A percentile compares a stretch with the other conserved stretches of the same genome.
phyloP scores from a whole-genome alignment of 1,284 basidiomycete genomes.

The Apiotrichum mycotoxinovorans region DNA sequence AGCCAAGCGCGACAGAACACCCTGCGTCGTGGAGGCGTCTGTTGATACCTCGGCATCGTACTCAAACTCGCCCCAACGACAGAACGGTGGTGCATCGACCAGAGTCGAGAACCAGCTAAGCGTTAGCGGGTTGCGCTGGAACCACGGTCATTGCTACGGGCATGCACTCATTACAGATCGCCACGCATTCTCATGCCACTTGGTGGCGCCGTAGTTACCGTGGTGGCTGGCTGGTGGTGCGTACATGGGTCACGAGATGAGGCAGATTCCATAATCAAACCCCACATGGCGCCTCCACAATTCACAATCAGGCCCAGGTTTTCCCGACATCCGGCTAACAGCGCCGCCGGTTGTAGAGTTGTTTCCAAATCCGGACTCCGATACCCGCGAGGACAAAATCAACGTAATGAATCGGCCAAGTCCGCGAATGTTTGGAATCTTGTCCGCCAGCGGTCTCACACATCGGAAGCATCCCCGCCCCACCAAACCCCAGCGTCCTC shows the following conservation, averaged over 20 bases:
- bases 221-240: no score
- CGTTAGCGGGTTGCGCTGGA: neutral
- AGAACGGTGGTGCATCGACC: constrained; percentile 15
- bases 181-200: neutral
- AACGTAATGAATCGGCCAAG: neutral
- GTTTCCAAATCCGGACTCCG: no score
- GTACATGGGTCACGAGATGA: no score
- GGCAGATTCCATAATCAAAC: no score
- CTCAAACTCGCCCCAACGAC: constrained; percentile 23
- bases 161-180: neutral
- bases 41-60: constrained; percentile 22
- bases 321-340: no score
- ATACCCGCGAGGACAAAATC: no score
- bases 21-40: constrained; percentile 12
- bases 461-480: no score
- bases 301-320: neutral
- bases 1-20: constrained; percentile 20
- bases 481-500: no score
- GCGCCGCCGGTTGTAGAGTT: no score
- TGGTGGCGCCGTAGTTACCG: no score
- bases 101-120: constrained; percentile 20
- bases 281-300: neutral
- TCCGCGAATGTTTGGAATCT: neutral
- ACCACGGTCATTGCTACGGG: neutral
- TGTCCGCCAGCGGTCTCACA: no score